Conservation (phyloP, 371 early-diverging fungal genomes). For the Batkoa obscura region DNA sequence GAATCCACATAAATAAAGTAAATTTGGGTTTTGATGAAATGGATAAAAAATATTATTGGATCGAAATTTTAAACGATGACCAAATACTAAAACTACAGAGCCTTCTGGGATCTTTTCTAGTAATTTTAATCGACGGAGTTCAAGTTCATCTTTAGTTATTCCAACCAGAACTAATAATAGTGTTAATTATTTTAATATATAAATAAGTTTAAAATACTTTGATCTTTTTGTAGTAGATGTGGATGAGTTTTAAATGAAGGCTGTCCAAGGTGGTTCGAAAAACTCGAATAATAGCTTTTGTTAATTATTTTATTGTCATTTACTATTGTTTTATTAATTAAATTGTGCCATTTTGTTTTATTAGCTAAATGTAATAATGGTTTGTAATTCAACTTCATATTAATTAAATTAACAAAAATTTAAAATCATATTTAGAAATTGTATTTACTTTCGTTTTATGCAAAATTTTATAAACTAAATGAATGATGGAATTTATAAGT, state of each 20-base stretch:
- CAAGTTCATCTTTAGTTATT: conserved; percentile 45
- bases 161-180: conserved; percentile 53
- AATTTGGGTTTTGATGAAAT: conserved; percentile 85
- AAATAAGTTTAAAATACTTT: conserved; percentile 21
- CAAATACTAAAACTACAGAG: conserved; percentile 47
- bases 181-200: background rate
- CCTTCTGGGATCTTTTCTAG: conserved; percentile 37
- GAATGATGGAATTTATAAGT: too few relatives aligned
- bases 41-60: conserved; percentile 84
- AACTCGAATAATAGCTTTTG: too few relatives aligned
- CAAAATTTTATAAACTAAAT: too few relatives aligned
- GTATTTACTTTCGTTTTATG: too few relatives aligned
- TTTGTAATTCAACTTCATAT: too few relatives aligned
- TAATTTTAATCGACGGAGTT: conserved; percentile 41
- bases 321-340: too few relatives aligned
- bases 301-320: too few relatives aligned
- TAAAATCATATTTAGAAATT: too few relatives aligned
- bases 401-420: too few relatives aligned
- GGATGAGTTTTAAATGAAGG: conserved; percentile 34
- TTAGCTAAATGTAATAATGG: too few relatives aligned
- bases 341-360: too few relatives aligned
- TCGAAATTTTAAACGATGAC: conserved; percentile 63
- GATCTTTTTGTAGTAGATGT: conserved; percentile 46
- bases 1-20: conserved; percentile 67
- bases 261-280: too few relatives aligned